Percentiles rank a stretch among this genome's conserved stretches.
These are phyloP conservation scores for Sporothrix brunneoviolacea DNA, from an alignment of 2,329 filamentous ascomycete species.

Conservation along the genomic window DNA sequence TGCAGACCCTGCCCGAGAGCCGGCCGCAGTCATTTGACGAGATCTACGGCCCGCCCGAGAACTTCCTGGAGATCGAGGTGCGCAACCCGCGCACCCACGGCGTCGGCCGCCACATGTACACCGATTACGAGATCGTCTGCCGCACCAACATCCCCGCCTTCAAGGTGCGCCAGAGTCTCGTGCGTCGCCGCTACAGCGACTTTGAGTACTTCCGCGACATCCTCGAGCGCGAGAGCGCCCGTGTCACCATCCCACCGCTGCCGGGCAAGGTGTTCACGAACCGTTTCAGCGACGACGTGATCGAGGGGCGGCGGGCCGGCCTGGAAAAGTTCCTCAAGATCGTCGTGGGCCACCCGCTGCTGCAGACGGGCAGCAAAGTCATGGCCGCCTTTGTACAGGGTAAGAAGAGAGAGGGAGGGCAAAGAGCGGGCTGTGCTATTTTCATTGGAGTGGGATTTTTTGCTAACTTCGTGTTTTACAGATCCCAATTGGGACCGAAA, in stretches of 20 bases:
- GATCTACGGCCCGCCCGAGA: constrained; percentile 97
- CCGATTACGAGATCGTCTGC: constrained; percentile 96
- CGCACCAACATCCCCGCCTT: constrained; percentile 98
- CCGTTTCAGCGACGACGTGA: constrained; percentile 95
- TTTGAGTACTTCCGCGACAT: constrained; percentile 99
- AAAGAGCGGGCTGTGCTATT: neutral
- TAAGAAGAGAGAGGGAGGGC: constrained; percentile 28
- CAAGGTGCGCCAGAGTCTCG: constrained; percentile 82
- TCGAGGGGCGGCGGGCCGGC: constrained; percentile 85
- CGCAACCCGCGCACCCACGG: constrained; percentile 91
- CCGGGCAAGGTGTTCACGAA: constrained; percentile 98
- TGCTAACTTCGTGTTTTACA: no score
- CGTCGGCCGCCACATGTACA: constrained; percentile 94
- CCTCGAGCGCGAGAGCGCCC: constrained; percentile 86
- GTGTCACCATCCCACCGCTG: constrained; percentile 90
- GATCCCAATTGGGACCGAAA: constrained; percentile 88
- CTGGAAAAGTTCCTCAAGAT: constrained; percentile 96
- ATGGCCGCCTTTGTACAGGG: constrained; percentile 94
- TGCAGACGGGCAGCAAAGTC: constrained; percentile 97
- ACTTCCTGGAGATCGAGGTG: constrained; percentile 98
- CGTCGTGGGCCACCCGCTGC: constrained; percentile 87
- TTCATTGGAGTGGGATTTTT: no score
- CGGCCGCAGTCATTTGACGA: constrained; percentile 96
- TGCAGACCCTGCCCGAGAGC: constrained; percentile 63
- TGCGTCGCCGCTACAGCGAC: constrained; percentile 91